Evolutionary conservation across 257 asterid genomes (phyloP), one percentile per base, ranked within the genome.

Genomic region (Fraxinus americana): DNA sequence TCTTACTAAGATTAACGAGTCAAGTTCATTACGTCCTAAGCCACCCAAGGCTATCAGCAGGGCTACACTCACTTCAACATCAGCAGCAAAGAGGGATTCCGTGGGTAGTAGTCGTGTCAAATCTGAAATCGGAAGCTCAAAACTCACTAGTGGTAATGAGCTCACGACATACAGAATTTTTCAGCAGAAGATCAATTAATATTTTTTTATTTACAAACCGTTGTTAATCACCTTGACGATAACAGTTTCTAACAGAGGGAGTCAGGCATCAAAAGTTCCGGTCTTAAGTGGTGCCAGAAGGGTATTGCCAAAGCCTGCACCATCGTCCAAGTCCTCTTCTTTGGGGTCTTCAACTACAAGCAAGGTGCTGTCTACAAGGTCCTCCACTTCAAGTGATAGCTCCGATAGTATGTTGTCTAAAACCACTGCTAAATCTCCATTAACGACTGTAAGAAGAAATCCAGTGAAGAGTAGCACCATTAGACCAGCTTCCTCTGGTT

Each of bases 261-360:
- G 83, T 77, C 99, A 87, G 83, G 83, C 88, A 73, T 81, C 89
- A 65, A 95, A 90, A 81, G 86, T 35, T 29, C 75, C 91, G 13
- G 74, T 71, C 38, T 70, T 76, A 38, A 82, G 80, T 86, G 86
- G 89, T 80, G 86, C 89, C 41, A 83, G 85, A 79, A 86, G 88
- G 80, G 79, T 78, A 73, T 76, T 89, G 75, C 94, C 97, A 52
- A 91, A 83, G 82, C 88, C 97, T 78, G 86, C 85, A 70, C 78
- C 75, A 59, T 71, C 83, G 67, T 83, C 85, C 34, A 89, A 79
- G 85, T 68, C 86, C 38, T 77, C 97, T 75, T 83, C 86, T 61
- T 50, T 85, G 78, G 75, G 84, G 72, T 82, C 92, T 81, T 82
- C 88, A 30, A 80, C 79, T 70, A 76, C 89, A 74, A 82, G 78